Evolutionary conservation across 2,329 filamentous ascomycete species (phyloP).

Genomic region (Aureobasidium namibiae): DNA sequence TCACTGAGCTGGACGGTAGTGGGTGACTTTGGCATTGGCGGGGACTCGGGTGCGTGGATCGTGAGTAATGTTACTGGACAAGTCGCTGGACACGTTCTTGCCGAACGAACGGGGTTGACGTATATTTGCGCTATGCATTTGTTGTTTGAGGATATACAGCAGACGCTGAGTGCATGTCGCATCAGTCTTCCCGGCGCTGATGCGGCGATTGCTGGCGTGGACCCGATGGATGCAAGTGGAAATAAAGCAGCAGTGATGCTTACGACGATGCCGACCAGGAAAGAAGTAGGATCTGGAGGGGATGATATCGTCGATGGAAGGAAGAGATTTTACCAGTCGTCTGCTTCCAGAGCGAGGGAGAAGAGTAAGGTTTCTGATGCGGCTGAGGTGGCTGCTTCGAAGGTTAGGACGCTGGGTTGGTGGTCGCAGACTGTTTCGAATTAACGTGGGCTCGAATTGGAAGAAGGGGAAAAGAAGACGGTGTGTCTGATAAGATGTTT

Average conservation of each 20-base stretch:
- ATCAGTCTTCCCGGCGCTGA: slow-evolving; percentile 3
- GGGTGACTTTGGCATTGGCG: slow-evolving; percentile 62
- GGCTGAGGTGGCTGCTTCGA: not conserved
- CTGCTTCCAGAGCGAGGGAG: not conserved
- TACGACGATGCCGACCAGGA: not conserved
- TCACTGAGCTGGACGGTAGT: slow-evolving; percentile 61
- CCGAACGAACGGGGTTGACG: slow-evolving; percentile 63
- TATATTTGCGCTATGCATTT: slow-evolving; percentile 97
- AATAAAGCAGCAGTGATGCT: not conserved
- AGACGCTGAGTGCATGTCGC: slow-evolving; percentile 56
- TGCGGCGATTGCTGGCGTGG: not conserved
- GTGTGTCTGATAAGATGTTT: not conserved
- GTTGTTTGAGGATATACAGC: slow-evolving; percentile 73
- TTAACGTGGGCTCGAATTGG: too few species aligned
- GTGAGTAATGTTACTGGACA: slow-evolving; percentile 70
- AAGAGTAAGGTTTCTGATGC: not conserved
- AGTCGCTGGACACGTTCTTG: slow-evolving; percentile 83
- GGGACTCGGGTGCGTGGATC: slow-evolving; percentile 90
- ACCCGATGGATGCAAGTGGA: not conserved
- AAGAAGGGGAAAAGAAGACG: too few species aligned
- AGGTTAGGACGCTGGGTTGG: not conserved
- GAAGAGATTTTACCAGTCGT: not conserved
- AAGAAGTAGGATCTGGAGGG: not conserved
- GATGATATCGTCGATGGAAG: not conserved
- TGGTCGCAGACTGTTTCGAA: not conserved